These are phyloP conservation scores for Apiotrichum gracile DNA, from an alignment of 1,284 basidiomycete genomes.

Conservation along the genomic window DNA sequence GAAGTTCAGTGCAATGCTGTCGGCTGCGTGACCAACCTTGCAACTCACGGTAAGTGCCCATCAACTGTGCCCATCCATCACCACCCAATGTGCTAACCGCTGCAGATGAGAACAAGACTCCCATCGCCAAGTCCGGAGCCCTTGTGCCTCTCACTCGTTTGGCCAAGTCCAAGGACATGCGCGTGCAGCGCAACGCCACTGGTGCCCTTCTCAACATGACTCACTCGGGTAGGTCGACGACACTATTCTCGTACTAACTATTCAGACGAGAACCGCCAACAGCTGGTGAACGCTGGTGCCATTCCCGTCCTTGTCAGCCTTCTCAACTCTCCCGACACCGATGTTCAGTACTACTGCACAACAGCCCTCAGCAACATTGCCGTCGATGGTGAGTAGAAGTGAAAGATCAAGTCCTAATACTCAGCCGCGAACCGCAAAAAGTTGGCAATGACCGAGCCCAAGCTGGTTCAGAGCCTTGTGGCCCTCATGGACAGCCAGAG, in stretches of 20 bases:
- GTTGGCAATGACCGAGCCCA: constrained; percentile 88
- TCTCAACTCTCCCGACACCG: constrained; percentile 93
- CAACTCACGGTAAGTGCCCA: constrained; percentile 86
- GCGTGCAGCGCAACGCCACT: constrained; percentile 97
- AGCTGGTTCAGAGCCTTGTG: constrained; percentile 89
- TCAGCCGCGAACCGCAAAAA: constrained; percentile 85
- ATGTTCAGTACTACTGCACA: constrained; percentile 99
- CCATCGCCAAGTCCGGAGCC: constrained; percentile 98
- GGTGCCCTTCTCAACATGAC: constrained; percentile 99
- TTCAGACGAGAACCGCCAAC: constrained; percentile 93
- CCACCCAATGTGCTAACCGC: constrained; percentile 5
- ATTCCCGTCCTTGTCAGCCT: constrained; percentile 95
- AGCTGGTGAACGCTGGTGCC: constrained; percentile 96
- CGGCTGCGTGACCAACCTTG: constrained; percentile 97
- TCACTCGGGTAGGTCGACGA: constrained; percentile 67
- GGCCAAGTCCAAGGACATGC: constrained; percentile 97
- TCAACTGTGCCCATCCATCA: background rate
- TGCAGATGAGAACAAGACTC: constrained; percentile 96
- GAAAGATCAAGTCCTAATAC: background rate
- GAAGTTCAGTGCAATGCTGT: constrained; percentile 99
- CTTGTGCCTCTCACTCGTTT: constrained; percentile 92
- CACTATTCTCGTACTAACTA: background rate
- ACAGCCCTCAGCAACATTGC: constrained; percentile 98
- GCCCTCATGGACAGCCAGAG: constrained; percentile 95
- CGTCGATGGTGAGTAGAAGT: constrained; percentile 65